Percentiles rank a stretch among this genome's conserved stretches.
Evolutionary conservation across 2,329 filamentous ascomycete genomes (phyloP).

Genomic region (Sporothrix mexicana): DNA sequence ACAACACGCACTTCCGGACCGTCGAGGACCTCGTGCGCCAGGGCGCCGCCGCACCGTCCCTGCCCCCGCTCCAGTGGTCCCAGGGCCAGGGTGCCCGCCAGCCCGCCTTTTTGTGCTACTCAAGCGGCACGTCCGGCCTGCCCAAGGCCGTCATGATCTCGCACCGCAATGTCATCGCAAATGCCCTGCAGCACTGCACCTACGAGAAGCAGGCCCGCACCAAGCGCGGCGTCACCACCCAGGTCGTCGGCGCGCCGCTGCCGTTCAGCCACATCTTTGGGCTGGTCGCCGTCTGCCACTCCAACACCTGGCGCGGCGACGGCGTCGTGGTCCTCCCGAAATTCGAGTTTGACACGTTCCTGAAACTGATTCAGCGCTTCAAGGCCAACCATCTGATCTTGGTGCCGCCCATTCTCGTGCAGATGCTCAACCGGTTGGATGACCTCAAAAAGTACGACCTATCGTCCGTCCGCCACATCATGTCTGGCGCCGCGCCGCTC

Average conservation of each 20-base stretch:
- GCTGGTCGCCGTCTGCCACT: constrained; percentile 72
- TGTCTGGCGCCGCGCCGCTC: constrained; percentile 79
- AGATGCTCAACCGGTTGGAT: constrained; percentile 69
- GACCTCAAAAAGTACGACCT: constrained; percentile 71
- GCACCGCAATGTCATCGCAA: constrained; percentile 77
- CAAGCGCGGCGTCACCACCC: constrained; percentile 42
- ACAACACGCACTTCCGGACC: constrained; percentile 52
- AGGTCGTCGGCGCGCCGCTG: constrained; percentile 66
- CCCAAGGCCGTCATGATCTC: constrained; percentile 82
- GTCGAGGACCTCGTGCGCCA: constrained; percentile 63
- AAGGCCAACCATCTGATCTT: constrained; percentile 66
- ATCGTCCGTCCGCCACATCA: constrained; percentile 62
- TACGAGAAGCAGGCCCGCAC: constrained; percentile 51
- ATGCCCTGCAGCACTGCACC: constrained; percentile 65
- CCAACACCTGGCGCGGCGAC: constrained; percentile 71
- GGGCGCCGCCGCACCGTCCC: constrained; percentile 47
- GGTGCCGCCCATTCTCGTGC: constrained; percentile 83
- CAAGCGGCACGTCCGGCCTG: constrained; percentile 72
- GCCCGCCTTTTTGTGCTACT: constrained; percentile 72
- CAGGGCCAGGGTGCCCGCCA: constrained; percentile 63
- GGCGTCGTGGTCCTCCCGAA: constrained; percentile 73
- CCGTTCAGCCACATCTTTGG: constrained; percentile 81
- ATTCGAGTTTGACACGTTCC: constrained; percentile 70
- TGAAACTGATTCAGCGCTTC: constrained; percentile 68
- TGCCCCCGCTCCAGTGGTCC: constrained; percentile 58